Evolutionary conservation across 2,329 filamentous ascomycete species (phyloP).

Genomic region (Curvularia sp.): DNA sequence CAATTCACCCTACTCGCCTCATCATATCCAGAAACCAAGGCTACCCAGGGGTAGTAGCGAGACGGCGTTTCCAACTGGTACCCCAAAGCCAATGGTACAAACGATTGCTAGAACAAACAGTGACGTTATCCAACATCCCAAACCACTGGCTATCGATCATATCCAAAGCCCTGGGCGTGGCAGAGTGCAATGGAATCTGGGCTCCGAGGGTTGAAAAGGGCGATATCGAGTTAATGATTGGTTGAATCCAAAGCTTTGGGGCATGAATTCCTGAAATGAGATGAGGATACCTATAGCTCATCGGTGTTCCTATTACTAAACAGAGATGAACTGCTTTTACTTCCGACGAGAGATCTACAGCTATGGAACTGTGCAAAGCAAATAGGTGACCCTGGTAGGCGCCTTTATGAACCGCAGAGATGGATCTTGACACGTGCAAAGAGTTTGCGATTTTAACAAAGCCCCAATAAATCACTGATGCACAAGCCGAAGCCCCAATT

Average conservation of each 20-base stretch:
- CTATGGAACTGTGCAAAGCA: neutral
- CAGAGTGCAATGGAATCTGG: slow-evolving; percentile 47
- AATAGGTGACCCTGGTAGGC: neutral
- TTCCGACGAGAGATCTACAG: neutral
- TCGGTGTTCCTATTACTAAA: neutral
- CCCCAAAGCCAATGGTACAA: slow-evolving; percentile 21
- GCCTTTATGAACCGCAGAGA: neutral
- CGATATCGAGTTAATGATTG: neutral
- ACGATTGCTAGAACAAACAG: slow-evolving; percentile 35
- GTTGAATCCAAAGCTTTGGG: neutral
- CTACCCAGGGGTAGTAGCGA: slow-evolving; percentile 37
- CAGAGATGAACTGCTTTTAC: neutral
- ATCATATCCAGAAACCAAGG: slow-evolving; percentile 29
- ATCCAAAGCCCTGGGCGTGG: slow-evolving; percentile 27
- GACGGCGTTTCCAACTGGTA: slow-evolving; percentile 18
- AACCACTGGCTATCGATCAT: slow-evolving; percentile 34
- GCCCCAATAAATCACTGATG: neutral
- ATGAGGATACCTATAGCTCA: neutral
- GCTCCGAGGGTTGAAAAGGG: slow-evolving; percentile 33
- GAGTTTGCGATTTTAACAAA: neutral
- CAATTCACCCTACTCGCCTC: slow-evolving; percentile 29
- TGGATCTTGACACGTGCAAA: neutral
- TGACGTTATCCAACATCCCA: slow-evolving; percentile 40
- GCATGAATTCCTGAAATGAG: neutral
- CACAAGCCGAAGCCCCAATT: neutral